Conservation (phyloP, 495 filamentous ascomycete genomes). For the Clavariopsis aquatica region DNA sequence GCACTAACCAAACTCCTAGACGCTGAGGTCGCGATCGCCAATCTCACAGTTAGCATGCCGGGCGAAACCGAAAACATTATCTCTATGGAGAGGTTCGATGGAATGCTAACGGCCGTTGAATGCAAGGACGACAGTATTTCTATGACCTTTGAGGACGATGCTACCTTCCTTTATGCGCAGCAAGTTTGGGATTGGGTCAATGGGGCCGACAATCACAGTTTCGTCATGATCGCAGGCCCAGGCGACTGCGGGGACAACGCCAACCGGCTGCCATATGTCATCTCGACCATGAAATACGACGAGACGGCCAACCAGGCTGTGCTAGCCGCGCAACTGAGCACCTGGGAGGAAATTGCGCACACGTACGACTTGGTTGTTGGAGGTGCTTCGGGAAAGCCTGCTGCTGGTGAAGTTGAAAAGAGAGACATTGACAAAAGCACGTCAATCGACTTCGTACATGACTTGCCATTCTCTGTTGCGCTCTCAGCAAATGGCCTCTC, state of each 20-base stretch:
- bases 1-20: conserved; percentile 14
- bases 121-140: conserved; percentile 42
- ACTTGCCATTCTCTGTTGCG: conserved; percentile 36
- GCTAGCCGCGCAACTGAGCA: conserved; percentile 35
- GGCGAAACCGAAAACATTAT: conserved; percentile 45
- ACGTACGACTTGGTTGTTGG: conserved; percentile 46
- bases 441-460: conserved; percentile 42
- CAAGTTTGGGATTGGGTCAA: conserved; percentile 49
- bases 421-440: conserved; percentile 42
- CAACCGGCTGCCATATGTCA: conserved; percentile 42
- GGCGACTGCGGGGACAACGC: conserved; percentile 47
- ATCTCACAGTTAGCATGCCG: conserved; percentile 44
- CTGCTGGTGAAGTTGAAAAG: background rate
- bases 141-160: conserved; percentile 41
- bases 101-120: conserved; percentile 40
- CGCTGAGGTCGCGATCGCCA: conserved; percentile 39
- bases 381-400: conserved; percentile 13
- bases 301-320: conserved; percentile 39
- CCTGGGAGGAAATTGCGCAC: conserved; percentile 44
- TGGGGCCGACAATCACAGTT: conserved; percentile 42
- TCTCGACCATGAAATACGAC: conserved; percentile 44
- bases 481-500: conserved; percentile 21
- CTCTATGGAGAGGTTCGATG: conserved; percentile 45
- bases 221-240: conserved; percentile 47
- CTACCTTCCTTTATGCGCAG: conserved; percentile 42